Evolutionary conservation across 805 yeast species (phyloP).

Genomic region (Suhomyces emberorum): DNA sequence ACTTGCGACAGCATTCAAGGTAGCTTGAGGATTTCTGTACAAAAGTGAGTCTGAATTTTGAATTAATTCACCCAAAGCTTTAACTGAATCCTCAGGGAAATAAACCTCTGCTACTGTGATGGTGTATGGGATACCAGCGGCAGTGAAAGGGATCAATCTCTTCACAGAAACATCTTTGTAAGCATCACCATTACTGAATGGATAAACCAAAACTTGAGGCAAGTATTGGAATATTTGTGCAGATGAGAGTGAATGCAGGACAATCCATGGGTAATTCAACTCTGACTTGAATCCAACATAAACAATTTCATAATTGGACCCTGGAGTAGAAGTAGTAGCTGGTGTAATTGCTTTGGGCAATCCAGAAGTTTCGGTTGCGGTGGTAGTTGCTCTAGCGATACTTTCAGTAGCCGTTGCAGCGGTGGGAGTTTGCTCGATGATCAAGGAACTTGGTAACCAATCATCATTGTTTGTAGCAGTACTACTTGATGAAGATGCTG

Average conservation of each 20-base stretch:
- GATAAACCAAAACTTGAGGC: slow-evolving; percentile 67
- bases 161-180: slow-evolving; percentile 52
- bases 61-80: slow-evolving; percentile 48
- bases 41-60: slow-evolving; percentile 52
- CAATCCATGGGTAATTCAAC: slow-evolving; percentile 83
- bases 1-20: slow-evolving; percentile 55
- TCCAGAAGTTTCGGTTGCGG: slow-evolving; percentile 41
- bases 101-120: slow-evolving; percentile 88
- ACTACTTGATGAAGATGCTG: slow-evolving; percentile 9
- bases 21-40: slow-evolving; percentile 55
- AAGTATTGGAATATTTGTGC: slow-evolving; percentile 84
- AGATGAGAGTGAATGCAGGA: slow-evolving; percentile 64
- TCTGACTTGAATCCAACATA: slow-evolving; percentile 76
- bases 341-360: slow-evolving; percentile 83
- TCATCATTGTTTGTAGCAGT: slow-evolving; percentile 11
- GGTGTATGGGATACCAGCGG: slow-evolving; percentile 52
- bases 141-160: slow-evolving; percentile 72
- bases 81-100: slow-evolving; percentile 58
- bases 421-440: slow-evolving; percentile 20
- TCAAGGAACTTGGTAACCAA: slow-evolving; percentile 38
- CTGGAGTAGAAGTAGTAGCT: slow-evolving; percentile 45
- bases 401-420: slow-evolving; percentile 13
- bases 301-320: slow-evolving; percentile 48
- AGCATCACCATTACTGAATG: slow-evolving; percentile 43
- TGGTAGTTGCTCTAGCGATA: slow-evolving; percentile 19